Percentiles rank a stretch among this genome's conserved stretches.
Evolutionary conservation across 192 early-diverging fungal species (phyloP).

Genomic region (Mycoemilia scoparia): DNA sequence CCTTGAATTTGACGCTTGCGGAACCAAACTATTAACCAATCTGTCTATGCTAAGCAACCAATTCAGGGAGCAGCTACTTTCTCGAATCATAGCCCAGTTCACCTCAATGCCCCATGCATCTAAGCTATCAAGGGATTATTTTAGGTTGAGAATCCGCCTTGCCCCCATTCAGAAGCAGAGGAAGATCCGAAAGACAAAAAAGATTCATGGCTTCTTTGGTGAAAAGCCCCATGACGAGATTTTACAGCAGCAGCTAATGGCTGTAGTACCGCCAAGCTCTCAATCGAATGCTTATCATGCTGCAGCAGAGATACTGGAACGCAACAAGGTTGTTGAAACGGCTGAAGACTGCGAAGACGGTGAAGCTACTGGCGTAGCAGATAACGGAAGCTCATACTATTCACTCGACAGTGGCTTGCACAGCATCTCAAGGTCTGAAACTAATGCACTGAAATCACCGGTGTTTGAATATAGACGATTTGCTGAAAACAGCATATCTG

Average conservation of each 20-base stretch:
- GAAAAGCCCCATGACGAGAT: constrained; percentile 35
- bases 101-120: constrained; percentile 9
- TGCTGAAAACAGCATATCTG: constrained; percentile 11
- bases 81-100: constrained; percentile 25
- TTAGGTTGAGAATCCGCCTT: constrained; percentile 27
- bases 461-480: constrained; percentile 10
- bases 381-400: constrained; percentile 1
- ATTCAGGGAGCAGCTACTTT: constrained; percentile 23
- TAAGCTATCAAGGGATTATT: constrained; percentile 28
- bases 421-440: constrained; percentile 6
- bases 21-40: constrained; percentile 7
- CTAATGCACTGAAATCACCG: constrained; percentile 11
- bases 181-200: constrained; percentile 40
- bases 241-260: constrained; percentile 31
- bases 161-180: constrained; percentile 35
- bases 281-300: constrained; percentile 14
- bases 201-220: constrained; percentile 53
- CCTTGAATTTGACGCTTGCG: constrained; percentile 9
- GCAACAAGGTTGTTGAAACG: constrained; percentile 9
- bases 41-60: constrained; percentile 9
- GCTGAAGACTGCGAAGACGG: no score
- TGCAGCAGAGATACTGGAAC: constrained; percentile 20
- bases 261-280: constrained; percentile 27
- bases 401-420: constrained; percentile 2
- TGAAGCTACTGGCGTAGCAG: no score